Conservation (phyloP, 257 asterid genomes). For the Fraxinus pennsylvanica region DNA sequence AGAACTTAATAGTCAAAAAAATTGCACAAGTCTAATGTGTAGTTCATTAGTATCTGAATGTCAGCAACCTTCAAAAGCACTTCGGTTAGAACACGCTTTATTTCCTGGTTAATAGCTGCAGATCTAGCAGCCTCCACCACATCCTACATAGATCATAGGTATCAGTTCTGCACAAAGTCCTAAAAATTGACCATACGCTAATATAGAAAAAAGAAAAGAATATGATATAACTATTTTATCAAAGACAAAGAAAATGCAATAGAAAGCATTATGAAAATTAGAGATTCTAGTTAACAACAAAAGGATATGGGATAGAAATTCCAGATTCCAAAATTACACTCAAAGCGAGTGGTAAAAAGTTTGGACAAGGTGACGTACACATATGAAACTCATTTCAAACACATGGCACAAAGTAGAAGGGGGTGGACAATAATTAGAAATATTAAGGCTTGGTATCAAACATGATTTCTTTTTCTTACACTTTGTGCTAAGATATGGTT, state of each 20-base stretch:
- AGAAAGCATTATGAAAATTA: slow-evolving; percentile 7
- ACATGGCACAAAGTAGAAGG: slow-evolving; percentile 12
- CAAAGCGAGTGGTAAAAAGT: slow-evolving; percentile 5
- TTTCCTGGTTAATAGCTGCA: slow-evolving; percentile 89
- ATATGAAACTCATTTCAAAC: slow-evolving; percentile 2
- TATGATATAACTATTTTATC: not conserved
- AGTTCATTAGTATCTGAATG: slow-evolving; percentile 33
- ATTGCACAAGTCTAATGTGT: slow-evolving; percentile 21
- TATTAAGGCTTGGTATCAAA: slow-evolving; percentile 3
- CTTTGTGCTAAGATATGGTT: not conserved
- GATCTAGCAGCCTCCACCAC: slow-evolving; percentile 86
- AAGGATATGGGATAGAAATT: not conserved
- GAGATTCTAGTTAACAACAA: not conserved
- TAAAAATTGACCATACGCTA: not conserved
- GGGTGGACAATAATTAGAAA: not conserved
- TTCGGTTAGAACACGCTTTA: slow-evolving; percentile 92
- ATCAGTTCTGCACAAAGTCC: slow-evolving; percentile 28
- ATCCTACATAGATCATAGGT: slow-evolving; percentile 56
- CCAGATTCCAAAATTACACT: slow-evolving; percentile 7
- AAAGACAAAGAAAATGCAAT: not conserved
- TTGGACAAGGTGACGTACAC: not conserved
- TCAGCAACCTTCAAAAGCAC: slow-evolving; percentile 88
- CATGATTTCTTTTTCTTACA: not conserved
- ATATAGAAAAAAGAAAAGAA: slow-evolving; percentile 4
- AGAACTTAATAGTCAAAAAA: slow-evolving; percentile 38